Base-by-base conservation (phyloP, 1,139 yeast genomes). In the Pichia sp. region DNA sequence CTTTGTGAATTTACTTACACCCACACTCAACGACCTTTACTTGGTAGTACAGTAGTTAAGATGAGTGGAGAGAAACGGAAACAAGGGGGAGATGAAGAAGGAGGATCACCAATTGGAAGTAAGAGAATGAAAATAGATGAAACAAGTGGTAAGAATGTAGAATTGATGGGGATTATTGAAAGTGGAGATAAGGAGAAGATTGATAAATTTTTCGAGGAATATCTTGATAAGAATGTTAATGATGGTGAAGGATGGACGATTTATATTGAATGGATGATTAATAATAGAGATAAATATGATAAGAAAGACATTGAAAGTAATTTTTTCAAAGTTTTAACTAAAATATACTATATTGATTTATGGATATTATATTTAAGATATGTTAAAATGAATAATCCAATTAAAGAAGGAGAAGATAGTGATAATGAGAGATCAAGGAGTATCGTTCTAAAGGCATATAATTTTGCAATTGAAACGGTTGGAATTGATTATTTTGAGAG, bases 381-480 rank as follows among this genome's bases (percentile, higher is more conserved):
- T 56, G 88, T 85, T 34, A 76, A 91, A 48, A 70, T 91, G 47
- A 81, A 79, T 32, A 84, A 88, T 57, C 85, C 84, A 55, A 71
- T 84, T 20, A 74, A 79, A 38, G 81, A 91, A 3, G 49, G 42
- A 22, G 30, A 26, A 14, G 30, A 7, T n/a, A n/a, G n/a, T n/a
- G 94, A 93, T 21, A 95, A 94, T 26, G 94, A 84, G 52, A 78
- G 76, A 49, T 93, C 95, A 1, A 71, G 95, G 48, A 74, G 79
- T 7, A 72, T 74, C 3, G 85, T 89, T 10, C 69, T 81, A 21
- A 83, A 80, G 55, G 95, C 96, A 0, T 91, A 81, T 58, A 95
- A 86, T 49, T 78, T 84, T 59, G 95, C 95, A 3, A 68, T 85
- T 25, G 77, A 72, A 32, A 73, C 79, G 47, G 88, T 89, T 26